Percentiles rank a stretch among this genome's conserved stretches.
Conservation (phyloP, 2,329 filamentous ascomycete genomes). For the Pezicula rhizophila region DNA sequence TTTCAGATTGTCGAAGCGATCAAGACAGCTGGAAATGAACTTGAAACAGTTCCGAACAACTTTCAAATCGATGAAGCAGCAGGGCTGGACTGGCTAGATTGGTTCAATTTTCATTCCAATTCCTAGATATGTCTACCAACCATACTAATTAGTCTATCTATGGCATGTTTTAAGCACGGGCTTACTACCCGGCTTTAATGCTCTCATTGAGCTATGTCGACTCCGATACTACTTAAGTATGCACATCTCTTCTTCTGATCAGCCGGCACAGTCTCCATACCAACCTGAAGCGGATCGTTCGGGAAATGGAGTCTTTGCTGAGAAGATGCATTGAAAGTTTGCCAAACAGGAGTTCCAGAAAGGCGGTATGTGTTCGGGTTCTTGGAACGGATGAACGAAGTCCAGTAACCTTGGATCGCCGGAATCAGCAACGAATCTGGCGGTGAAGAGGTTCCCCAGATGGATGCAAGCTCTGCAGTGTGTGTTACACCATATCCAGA, state of each 20-base stretch:
- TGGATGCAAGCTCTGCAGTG: constrained; percentile 58
- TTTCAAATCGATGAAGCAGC: constrained; percentile 21
- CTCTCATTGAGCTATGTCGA: constrained; percentile 37
- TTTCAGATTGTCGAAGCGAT: constrained; percentile 62
- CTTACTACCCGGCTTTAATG: too few relatives aligned
- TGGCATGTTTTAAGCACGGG: too few relatives aligned
- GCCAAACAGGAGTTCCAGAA: constrained; percentile 44
- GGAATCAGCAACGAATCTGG: constrained; percentile 52
- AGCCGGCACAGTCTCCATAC: constrained; percentile 38
- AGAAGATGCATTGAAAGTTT: constrained; percentile 30
- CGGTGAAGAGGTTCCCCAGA: constrained; percentile 60
- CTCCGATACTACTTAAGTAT: constrained; percentile 44
- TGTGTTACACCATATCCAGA: constrained; percentile 60
- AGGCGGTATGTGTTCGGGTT: constrained; percentile 56
- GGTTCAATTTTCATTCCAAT: constrained; percentile 22
- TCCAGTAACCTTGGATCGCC: constrained; percentile 66
- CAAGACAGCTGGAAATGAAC: constrained; percentile 54
- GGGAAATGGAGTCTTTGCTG: constrained; percentile 30
- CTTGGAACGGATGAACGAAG: constrained; percentile 60
- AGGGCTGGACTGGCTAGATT: constrained; percentile 24
- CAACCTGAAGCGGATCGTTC: constrained; percentile 32
- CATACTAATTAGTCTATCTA: too few relatives aligned
- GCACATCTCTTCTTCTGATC: constrained; percentile 37
- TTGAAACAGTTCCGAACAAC: constrained; percentile 33
- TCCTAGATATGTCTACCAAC: background rate